Conservation (phyloP, 441 rosid species). For the Eruca vesicaria region DNA sequence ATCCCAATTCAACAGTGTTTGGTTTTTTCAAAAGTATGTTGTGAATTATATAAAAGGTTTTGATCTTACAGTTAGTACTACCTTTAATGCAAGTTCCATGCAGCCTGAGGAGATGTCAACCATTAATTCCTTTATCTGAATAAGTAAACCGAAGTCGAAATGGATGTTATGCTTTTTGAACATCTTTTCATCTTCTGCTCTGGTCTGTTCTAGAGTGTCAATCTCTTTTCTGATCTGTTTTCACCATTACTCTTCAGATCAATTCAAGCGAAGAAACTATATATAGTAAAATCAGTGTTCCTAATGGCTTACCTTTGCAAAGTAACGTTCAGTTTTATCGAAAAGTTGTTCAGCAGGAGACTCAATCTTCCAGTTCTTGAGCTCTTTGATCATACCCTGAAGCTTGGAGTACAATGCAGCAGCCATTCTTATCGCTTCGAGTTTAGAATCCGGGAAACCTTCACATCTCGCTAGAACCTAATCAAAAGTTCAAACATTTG, state of each 20-base stretch:
- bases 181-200: conserved; percentile 76
- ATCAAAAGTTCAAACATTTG: neutral
- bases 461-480: conserved; percentile 81
- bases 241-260: conserved; percentile 7
- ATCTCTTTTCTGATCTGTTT: conserved; percentile 68
- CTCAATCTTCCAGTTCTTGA: conserved; percentile 63
- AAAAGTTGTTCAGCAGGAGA: conserved; percentile 60
- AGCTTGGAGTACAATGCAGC: conserved; percentile 57
- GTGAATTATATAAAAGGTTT: neutral
- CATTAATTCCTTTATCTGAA: conserved; percentile 72
- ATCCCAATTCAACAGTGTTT: neutral
- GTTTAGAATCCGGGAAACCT: conserved; percentile 71
- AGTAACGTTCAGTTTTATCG: conserved; percentile 67
- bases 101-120: conserved; percentile 93
- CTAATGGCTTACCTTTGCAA: conserved; percentile 55
- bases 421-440: conserved; percentile 70
- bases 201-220: conserved; percentile 66
- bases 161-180: conserved; percentile 64
- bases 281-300: neutral
- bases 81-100: conserved; percentile 90
- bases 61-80: conserved; percentile 17
- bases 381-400: conserved; percentile 49
- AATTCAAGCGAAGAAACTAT: neutral
- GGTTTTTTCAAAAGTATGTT: conserved; percentile 2
- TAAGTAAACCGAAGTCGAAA: conserved; percentile 68